Evolutionary conservation across 495 filamentous ascomycete genomes (phyloP), one percentile per base, ranked within the genome.

Genomic region (Penicillium egyptiacum): DNA sequence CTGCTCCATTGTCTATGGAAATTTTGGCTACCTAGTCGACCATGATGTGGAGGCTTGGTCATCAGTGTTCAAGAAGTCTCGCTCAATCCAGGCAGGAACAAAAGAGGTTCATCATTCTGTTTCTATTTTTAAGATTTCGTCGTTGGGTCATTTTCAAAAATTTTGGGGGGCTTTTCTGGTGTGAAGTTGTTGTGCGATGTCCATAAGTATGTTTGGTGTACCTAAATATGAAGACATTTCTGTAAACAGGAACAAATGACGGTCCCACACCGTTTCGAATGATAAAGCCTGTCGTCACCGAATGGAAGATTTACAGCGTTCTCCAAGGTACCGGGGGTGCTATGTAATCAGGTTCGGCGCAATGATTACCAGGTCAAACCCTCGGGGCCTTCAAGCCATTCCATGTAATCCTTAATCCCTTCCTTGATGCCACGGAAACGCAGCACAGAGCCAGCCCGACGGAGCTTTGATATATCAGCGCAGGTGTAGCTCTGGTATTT

Each of bases 381-480:
- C 2, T 52, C 35, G 9, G 41, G 14, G 1, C 35, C 5, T 7
- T 55, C 53, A 46, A 55, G 53, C 53, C 53, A 55, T 5, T 46
- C 42, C 42, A 47, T 19, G 30, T 55, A 55, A 10, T 55, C 43
- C 30, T 19, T 26, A 1, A 55, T 35, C 1, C 53, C 53, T 9
- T 55, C 28, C 20, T 55, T 10, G 16, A 55, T 39, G 4, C 33
- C 22, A 3, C 53, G 53, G 33, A 55, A 55, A 3, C 31, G 42
- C 19, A 55, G n/a, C 22, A 9, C 31, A 11, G 43, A 45, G 12
- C 28, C 41, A 17, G 31, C 33, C 3, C 53, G 28, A 20, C 53
- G 42, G 26, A 55, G 53, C 31, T 46, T 55, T 4, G 53, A 37
- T 6, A 44, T 47, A 20, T 55, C 42, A n/a, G 53, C 53, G 11